Base-by-base conservation (phyloP, 345 rosid genomes). In the Xanthoceras sorbifolium region DNA sequence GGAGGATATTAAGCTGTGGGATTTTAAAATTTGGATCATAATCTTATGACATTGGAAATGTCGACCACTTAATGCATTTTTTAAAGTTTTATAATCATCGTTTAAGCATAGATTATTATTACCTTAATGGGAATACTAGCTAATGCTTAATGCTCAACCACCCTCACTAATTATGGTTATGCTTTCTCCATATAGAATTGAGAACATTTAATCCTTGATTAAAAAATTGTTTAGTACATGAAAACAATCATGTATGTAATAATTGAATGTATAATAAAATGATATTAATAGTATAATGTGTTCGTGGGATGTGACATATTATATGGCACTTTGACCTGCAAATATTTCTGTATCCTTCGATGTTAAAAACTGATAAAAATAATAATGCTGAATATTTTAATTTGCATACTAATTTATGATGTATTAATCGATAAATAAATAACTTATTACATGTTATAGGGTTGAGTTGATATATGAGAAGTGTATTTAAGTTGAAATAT, bases 41-140 rank as follows among this genome's bases (percentile, higher is more conserved):
- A 52, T 10, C 34, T 28, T 20, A 14, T 8, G 10, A 55, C 50
- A 22, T 55, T 22, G 3, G 55, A 6, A 71, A 15, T 34, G 74
- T 71, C 64, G 64, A 55, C 74, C 74, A 14, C 64, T 71, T 22
- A 12, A 71, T 55, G 8, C 48, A 32, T 18, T 71, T 54, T 54
- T 20, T 52, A 20, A 46, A 17, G 40, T 69, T n/a, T n/a, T 18
- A 7, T 17, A 26, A 46, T 11, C 31, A 28, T 46, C 9, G 25
- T 71, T 54, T 23, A 6, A 12, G 26, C 20, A 12, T 42, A 69
- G 17, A 6, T 38, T 10, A 71, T 32, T 44, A 55, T 26, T 20
- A 34, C 4, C 31, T 3, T 26, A 48, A 18, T 18, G 73, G 73
- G 42, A 7, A 25, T 50, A 9, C 23, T 1, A 26, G 59, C 59